Conservation (phyloP, 78 protist genomes). For the Blattamonas nauphoetae region DNA sequence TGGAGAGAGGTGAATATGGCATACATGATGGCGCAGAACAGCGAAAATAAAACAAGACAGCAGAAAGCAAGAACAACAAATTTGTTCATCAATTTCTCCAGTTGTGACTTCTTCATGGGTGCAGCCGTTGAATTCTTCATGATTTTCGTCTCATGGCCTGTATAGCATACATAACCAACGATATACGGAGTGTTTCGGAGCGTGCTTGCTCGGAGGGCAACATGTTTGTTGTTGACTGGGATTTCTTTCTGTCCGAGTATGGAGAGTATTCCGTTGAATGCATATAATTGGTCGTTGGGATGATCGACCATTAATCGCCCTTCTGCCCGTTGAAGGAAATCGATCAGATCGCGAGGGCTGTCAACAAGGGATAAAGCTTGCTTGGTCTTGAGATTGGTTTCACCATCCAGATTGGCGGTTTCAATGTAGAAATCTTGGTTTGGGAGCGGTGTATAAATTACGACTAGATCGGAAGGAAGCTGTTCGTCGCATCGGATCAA, state of each 20-base stretch:
- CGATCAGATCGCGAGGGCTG: background rate
- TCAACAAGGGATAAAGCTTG: background rate
- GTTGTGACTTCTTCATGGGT: background rate
- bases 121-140: background rate
- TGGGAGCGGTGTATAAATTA: conserved; percentile 40
- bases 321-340: background rate
- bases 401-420: conserved; percentile 82
- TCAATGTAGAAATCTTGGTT: conserved; percentile 78
- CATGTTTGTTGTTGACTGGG: too few species aligned
- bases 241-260: too few species aligned
- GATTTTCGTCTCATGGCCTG: background rate
- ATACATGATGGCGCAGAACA: too few species aligned
- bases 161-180: too few species aligned
- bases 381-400: background rate
- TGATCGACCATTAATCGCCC: too few species aligned
- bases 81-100: background rate
- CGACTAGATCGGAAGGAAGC: conserved; percentile 72
- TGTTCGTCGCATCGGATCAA: conserved; percentile 36
- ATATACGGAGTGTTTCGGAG: too few species aligned
- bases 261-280: too few species aligned
- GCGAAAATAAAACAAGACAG: too few species aligned
- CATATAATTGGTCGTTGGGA: too few species aligned
- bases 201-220: too few species aligned
- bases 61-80: background rate
- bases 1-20: too few species aligned